Evolutionary conservation across 768 basidiomycete species (phyloP).

Genomic region (Lactarius sp.): DNA sequence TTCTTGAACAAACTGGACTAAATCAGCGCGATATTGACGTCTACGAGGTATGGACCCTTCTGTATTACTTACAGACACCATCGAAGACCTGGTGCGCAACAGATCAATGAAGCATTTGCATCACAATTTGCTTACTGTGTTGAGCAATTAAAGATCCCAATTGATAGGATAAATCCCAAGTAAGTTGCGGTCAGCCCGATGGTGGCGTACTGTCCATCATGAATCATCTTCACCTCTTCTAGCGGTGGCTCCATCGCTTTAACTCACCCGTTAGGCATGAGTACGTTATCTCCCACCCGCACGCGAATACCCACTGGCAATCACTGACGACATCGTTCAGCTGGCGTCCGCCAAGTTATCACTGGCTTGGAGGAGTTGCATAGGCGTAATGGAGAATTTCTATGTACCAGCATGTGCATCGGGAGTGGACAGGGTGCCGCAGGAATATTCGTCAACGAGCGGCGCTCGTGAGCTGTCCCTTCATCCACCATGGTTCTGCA

Average conservation of each 20-base stretch:
- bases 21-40: conserved; percentile 69
- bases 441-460: conserved; percentile 72
- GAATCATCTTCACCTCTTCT: conserved; percentile 24
- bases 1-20: conserved; percentile 57
- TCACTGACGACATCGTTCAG: conserved; percentile 34
- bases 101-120: conserved; percentile 91
- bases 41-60: conserved; percentile 52
- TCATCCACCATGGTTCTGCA: neutral
- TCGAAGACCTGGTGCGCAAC: conserved; percentile 1
- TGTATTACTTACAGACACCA: neutral
- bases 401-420: conserved; percentile 79
- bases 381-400: conserved; percentile 57
- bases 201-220: neutral
- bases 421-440: conserved; percentile 91
- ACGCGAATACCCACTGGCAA: conserved; percentile 26
- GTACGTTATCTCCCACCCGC: conserved; percentile 38
- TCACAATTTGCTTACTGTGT: conserved; percentile 93
- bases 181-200: conserved; percentile 35
- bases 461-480: neutral
- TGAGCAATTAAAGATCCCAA: conserved; percentile 68
- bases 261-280: conserved; percentile 81
- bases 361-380: conserved; percentile 83
- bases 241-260: conserved; percentile 86
- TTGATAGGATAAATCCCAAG: conserved; percentile 85
- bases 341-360: conserved; percentile 81